Evolutionary conservation across 2,329 filamentous ascomycete species (phyloP).

Genomic region (Elsinoe perseae): DNA sequence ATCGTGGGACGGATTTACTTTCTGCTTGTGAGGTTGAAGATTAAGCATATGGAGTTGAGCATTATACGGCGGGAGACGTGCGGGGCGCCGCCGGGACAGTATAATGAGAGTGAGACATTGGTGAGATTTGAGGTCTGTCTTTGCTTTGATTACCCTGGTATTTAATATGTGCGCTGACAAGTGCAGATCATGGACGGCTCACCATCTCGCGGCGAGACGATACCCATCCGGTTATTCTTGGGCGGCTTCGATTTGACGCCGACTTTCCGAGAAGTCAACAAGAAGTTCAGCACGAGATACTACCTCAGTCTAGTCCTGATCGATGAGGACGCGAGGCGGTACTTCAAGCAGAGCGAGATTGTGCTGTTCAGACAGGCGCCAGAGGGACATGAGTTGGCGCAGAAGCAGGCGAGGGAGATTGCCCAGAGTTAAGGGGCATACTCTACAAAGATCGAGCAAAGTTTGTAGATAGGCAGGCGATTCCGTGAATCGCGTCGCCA

Average conservation of each 20-base stretch:
- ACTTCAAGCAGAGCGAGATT: constrained; percentile 99
- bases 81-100: constrained; percentile 93
- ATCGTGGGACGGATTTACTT: constrained; percentile 99
- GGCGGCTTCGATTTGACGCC: constrained; percentile 96
- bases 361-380: constrained; percentile 78
- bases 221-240: constrained; percentile 92
- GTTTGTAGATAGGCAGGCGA: too few species aligned
- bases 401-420: constrained; percentile 40
- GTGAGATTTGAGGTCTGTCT: constrained; percentile 78
- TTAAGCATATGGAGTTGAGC: constrained; percentile 98
- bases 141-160: constrained; percentile 15
- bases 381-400: constrained; percentile 42
- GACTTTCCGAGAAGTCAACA: constrained; percentile 98
- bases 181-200: constrained; percentile 93
- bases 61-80: constrained; percentile 97
- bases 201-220: constrained; percentile 88
- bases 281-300: constrained; percentile 98
- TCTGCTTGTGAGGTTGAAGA: constrained; percentile 91
- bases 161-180: constrained; percentile 18
- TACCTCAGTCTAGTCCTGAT: constrained; percentile 77
- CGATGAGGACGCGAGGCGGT: constrained; percentile 74
- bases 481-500: too few species aligned
- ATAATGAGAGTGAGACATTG: constrained; percentile 97
- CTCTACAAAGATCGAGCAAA: too few species aligned
- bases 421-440: constrained; percentile 31